Base-by-base conservation (phyloP, 192 early-diverging fungal genomes). In the Entophlyctis luteolus region DNA sequence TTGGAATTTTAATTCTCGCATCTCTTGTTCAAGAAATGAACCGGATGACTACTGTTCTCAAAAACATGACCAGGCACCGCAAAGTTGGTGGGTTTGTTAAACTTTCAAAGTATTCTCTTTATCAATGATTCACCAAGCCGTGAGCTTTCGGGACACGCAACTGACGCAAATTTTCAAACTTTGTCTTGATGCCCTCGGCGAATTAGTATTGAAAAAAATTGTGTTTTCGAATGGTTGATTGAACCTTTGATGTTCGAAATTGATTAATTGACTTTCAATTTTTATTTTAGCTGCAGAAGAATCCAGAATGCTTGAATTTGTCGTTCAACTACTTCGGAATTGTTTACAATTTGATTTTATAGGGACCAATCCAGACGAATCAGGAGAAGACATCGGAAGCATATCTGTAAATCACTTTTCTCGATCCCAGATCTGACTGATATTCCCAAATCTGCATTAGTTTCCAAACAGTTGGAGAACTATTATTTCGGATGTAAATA, bases 271-370 rank as follows among this genome's bases (percentile, higher is more conserved):
- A 2, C 32, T 25, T 0, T 16, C 14, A 62, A 48, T 50, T 32
- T 18, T 4, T 34, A 35, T 38, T 32, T 5, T 39, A 70, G 68
- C 46, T 10, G 33, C 37, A 12, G 57, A 57, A 46, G 66, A 73
- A 49, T 48, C 37, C 4, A 62, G 73, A 3, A 75, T 80, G 48
- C 39, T 52, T 14, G 79, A 86, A 52, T 72, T 75, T 70, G 72
- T 79, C 28, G 70, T 92, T 65, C 66, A 72, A 59, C 75, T 92
- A 36, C 74, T 91, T 37, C 60, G 79, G 31, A 85, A 82, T 34
- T 93, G 91, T 63, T 65, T 93, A 48, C 74, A 76, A 0, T 93
- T 91, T 79, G 91, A 93, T 70, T 93, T 93, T 65, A 89, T 90
- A 65, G 73, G 73, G 47, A 75, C 73, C 10, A 75, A 75, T 52